These are phyloP conservation scores for Coccomyxa sp. DNA, from an alignment of 139 green algal species.

Conservation along the genomic window DNA sequence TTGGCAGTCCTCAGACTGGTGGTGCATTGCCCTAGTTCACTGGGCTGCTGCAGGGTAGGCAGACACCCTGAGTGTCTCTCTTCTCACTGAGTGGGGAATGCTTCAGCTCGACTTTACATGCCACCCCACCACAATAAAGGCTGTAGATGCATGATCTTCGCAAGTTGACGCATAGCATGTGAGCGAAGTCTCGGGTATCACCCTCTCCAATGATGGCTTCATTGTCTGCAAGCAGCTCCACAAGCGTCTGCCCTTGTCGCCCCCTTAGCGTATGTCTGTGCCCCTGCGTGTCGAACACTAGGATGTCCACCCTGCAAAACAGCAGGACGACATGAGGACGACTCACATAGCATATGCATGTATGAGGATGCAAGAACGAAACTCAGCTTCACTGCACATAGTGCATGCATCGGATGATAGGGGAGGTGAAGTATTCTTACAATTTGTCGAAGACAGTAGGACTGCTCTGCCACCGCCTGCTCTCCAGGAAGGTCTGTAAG, in stretches of 20 bases:
- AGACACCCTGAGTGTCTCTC: too few species aligned
- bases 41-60: too few species aligned
- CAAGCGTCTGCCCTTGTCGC: slow-evolving; percentile 20
- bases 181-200: neutral
- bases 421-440: neutral
- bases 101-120: too few species aligned
- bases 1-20: too few species aligned
- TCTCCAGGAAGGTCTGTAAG: neutral
- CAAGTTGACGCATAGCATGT: neutral
- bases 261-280: slow-evolving; percentile 8
- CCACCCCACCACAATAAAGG: neutral
- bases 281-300: neutral
- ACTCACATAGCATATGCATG: neutral
- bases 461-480: neutral
- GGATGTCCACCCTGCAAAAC: neutral
- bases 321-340: neutral
- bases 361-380: neutral
- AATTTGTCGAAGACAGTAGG: neutral
- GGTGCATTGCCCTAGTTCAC: too few species aligned
- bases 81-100: too few species aligned
- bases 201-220: slow-evolving; percentile 13
- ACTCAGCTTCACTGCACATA: neutral
- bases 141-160: neutral
- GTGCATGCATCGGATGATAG: neutral
- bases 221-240: slow-evolving; percentile 21